A percentile compares a stretch with the other conserved stretches of the same genome.
Conservation (phyloP, 2,329 filamentous ascomycete genomes). For the Ophioceras dolichostomum region DNA sequence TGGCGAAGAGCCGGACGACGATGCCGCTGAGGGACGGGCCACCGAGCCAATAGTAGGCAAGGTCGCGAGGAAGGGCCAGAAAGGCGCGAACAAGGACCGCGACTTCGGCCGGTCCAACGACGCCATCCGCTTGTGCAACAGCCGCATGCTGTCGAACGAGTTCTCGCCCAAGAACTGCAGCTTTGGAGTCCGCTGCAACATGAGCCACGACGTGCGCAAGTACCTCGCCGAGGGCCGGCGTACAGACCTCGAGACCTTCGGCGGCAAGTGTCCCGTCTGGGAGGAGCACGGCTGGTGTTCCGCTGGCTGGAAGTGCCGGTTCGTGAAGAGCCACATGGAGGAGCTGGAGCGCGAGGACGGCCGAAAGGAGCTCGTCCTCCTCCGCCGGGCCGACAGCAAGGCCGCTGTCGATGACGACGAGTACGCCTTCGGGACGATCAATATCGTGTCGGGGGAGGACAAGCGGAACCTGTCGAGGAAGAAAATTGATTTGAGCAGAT, state of each 20-base stretch:
- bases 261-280: slow-evolving; percentile 71
- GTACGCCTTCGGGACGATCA: slow-evolving; percentile 56
- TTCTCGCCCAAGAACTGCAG: slow-evolving; percentile 70
- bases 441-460: slow-evolving; percentile 54
- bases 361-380: slow-evolving; percentile 65
- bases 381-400: slow-evolving; percentile 25
- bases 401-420: slow-evolving; percentile 27
- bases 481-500: slow-evolving; percentile 55
- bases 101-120: slow-evolving; percentile 73
- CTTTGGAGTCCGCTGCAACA: slow-evolving; percentile 70
- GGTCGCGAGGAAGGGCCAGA: slow-evolving; percentile 19
- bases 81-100: slow-evolving; percentile 72
- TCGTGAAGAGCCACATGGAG: slow-evolving; percentile 74
- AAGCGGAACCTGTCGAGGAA: slow-evolving; percentile 69
- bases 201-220: slow-evolving; percentile 71
- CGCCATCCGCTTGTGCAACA: slow-evolving; percentile 64
- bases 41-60: not conserved
- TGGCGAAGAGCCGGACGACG: slow-evolving; percentile 25
- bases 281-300: slow-evolving; percentile 64
- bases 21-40: slow-evolving; percentile 32
- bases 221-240: slow-evolving; percentile 77
- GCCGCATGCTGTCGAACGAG: slow-evolving; percentile 57
- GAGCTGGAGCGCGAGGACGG: slow-evolving; percentile 72
- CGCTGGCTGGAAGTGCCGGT: slow-evolving; percentile 89
- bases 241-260: slow-evolving; percentile 64